A percentile compares a stretch with the other conserved stretches of the same genome.
Conservation (phyloP, 2,329 filamentous ascomycete species). For the Thyridium curvatum region DNA sequence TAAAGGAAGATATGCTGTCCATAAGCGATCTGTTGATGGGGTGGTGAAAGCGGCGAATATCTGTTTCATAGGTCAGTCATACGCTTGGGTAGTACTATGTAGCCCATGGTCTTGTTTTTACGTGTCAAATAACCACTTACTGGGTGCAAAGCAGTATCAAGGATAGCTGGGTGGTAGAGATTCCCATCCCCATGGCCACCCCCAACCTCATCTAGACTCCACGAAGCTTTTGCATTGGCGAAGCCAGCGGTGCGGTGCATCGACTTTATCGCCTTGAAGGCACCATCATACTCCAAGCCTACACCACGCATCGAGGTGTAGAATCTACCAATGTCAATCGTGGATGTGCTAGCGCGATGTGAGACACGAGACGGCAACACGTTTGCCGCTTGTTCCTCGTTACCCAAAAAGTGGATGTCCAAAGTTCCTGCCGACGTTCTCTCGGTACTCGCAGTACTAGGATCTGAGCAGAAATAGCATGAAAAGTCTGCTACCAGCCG, state of each 20-base stretch:
- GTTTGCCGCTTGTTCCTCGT: background rate
- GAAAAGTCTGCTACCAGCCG: background rate
- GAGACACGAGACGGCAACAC: background rate
- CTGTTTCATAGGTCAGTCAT: too few relatives aligned
- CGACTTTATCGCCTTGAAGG: background rate
- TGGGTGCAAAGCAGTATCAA: slow-evolving; percentile 2
- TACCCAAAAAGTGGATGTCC: background rate
- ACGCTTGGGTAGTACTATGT: too few relatives aligned
- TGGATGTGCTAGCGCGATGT: background rate
- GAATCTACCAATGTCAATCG: background rate
- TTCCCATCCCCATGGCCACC: background rate
- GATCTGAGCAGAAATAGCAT: background rate
- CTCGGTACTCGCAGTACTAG: background rate
- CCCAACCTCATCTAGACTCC: background rate
- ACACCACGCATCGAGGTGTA: background rate
- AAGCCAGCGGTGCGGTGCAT: slow-evolving; percentile 1
- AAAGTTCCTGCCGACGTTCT: background rate
- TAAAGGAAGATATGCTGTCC: slow-evolving; percentile 1
- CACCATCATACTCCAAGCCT: background rate
- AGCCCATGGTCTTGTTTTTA: too few relatives aligned
- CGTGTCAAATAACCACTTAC: background rate
- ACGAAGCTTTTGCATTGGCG: slow-evolving; percentile 3
- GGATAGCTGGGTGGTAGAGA: background rate
- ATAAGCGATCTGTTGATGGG: background rate
- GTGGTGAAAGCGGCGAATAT: slow-evolving; percentile 1